Base-by-base conservation (phyloP, 2,329 filamentous ascomycete genomes). In the Microdochium nivale region DNA sequence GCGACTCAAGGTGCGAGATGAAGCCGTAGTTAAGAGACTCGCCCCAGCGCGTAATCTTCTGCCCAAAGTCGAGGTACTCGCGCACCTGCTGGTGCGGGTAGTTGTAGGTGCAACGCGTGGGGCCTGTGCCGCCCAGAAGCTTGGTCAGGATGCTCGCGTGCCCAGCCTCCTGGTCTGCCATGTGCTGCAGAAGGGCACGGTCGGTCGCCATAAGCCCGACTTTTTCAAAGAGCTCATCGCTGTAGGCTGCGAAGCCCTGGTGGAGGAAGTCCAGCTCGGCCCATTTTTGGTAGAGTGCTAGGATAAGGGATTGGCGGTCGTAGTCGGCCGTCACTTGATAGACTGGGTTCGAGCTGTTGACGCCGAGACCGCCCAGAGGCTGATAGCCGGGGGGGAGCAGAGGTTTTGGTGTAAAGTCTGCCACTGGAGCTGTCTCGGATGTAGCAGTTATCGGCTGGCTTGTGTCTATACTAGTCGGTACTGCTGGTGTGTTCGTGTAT, bases 211-310 rank as follows among this genome's bases (percentile, higher is more conserved):
- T 83, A 13, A 91, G 70, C 2, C 86, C 86, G 30, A 79, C 83
- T 2, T 75, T 78, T 2, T 78, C 70, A 58, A 89, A 91, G 24
- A 91, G 84, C 30, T 79, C 73, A 1, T 74, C 78, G 1, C 79
- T 80, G 67, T 87, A 91, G 0, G 73, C 77, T 0, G 78, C 80
- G 9, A 91, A 75, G 21, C 84, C 87, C 61, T 86, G 81, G 65
- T 87, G 81, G 76, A 91, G 91, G 14, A 88, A 74, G 62, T 91
- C 88, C 1, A 90, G 74, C 68, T 91, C 87, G 48, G 90, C 88
- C 78, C 81, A 91, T 67, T 91, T 87, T 59, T 88, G 84, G 63
- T 90, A 89, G 0, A 90, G 72, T 16, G 79, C 86, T 14, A 90
- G 74, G 0, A 81, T 76, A 46, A 90, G 76, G 0, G 85, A 89